These are phyloP conservation scores for Lipomyces yamanashiensis DNA, from an alignment of 805 yeast genomes.

Conservation along the genomic window DNA sequence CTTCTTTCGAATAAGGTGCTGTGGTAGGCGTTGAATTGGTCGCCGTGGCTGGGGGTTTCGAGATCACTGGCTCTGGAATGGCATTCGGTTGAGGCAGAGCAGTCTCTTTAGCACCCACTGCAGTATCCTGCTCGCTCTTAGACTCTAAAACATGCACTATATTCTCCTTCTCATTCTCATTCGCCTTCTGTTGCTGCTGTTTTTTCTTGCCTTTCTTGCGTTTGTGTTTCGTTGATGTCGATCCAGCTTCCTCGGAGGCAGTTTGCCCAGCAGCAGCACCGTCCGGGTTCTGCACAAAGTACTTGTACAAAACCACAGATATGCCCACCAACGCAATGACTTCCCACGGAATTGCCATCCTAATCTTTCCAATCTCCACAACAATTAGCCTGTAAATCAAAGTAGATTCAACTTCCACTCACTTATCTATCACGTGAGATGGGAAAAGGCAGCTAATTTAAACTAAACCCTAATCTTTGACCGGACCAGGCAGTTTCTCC, in stretches of 20 bases:
- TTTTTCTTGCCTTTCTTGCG: not conserved
- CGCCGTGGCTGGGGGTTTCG: too few species aligned
- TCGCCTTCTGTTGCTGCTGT: not conserved
- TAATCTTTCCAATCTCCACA: not conserved
- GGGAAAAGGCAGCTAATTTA: not conserved
- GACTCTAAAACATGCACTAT: not conserved
- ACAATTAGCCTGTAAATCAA: not conserved
- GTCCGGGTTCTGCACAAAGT: not conserved
- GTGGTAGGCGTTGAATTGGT: not conserved
- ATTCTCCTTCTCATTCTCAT: not conserved
- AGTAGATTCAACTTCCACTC: not conserved
- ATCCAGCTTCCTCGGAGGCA: not conserved
- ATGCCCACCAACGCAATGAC: not conserved
- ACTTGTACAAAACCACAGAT: conserved; percentile 1
- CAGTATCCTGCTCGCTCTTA: not conserved
- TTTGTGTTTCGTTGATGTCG: conserved; percentile 2
- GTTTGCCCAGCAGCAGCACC: not conserved
- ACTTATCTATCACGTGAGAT: conserved; percentile 15
- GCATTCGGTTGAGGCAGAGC: not conserved
- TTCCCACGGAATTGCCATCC: conserved; percentile 11
- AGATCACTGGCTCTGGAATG: not conserved
- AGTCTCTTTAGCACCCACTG: not conserved
- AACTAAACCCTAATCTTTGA: not conserved
- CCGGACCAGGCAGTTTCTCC: conserved; percentile 4
- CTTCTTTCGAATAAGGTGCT: not conserved